Base-by-base conservation (phyloP, 768 basidiomycete species). In the Trametes villosa region DNA sequence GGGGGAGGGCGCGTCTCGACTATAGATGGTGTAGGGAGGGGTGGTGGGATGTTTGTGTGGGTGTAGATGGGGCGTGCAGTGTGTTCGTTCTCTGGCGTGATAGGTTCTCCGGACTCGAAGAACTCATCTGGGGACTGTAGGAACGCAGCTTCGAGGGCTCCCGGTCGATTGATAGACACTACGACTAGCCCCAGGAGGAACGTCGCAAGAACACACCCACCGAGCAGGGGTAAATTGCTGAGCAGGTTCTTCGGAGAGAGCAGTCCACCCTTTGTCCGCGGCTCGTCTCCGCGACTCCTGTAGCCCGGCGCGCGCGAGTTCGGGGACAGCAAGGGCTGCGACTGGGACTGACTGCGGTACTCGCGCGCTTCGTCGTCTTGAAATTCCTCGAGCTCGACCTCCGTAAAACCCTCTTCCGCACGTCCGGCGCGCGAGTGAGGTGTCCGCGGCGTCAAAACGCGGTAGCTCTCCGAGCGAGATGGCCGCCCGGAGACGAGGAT, bases 341-440 rank as follows among this genome's bases (percentile, higher is more conserved):
- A 72, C 27, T 71, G 71, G 1, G 42, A 18, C 40, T 53, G 36
- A 15, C 34, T 59, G 50, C 56, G 53, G 30, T 58, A 57, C 45
- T 64, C 66, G 46, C 76, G 73, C 40, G 74, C 74, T 58, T 78
- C 76, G 55, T 76, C 71, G 22, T 67, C 70, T 41, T 68, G 57
- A 13, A 42, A 53, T 29, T 81, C 75, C 22, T 80, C 73, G 15
- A 83, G 74, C 57, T 85, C 83, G n/a, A 76, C 67, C 46, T 80
- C 80, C 9, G 78, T 77, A 68, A 80, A 78, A 9, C 77, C 81
- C 67, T 84, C 83, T 67, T 86, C 83, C 49, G 80, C 79, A 68
- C 79, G 78, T 49, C 84, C 86, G 41, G 84, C 78, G 62, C 83
- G 83, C 34, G 84, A 83, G 71, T 83, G 86, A 52, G 86, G 86